phyloP scores from a whole-genome alignment of 352 stramenopile genomes.

The Blastocystis sp. region DNA sequence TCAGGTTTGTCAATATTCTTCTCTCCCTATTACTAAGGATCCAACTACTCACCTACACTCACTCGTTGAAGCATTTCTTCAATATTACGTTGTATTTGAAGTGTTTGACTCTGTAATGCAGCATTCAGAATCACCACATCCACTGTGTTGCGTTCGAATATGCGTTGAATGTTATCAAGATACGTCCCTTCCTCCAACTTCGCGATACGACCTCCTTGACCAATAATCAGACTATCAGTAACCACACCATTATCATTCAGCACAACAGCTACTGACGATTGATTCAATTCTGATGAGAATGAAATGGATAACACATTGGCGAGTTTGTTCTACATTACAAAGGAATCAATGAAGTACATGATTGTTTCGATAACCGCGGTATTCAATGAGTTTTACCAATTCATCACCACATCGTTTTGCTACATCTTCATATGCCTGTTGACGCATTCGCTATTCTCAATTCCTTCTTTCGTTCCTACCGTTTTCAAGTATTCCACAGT shows the following conservation, averaged over 20 bases:
- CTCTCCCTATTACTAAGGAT: background rate
- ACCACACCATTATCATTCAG: constrained; percentile 59
- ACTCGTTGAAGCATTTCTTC: background rate
- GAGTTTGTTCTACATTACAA: background rate
- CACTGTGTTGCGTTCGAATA: background rate
- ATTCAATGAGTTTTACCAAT: background rate
- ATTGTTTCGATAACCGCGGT: background rate
- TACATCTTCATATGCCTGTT: background rate
- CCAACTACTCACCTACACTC: background rate
- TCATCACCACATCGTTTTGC: background rate
- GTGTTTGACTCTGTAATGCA: constrained; percentile 6
- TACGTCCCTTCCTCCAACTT: background rate
- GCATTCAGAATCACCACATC: constrained; percentile 32
- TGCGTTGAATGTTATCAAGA: background rate
- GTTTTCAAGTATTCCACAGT: constrained; percentile 17
- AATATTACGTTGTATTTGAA: background rate
- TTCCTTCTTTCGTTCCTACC: background rate
- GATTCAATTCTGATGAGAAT: background rate
- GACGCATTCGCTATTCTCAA: background rate
- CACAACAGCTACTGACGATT: background rate
- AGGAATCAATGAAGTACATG: background rate
- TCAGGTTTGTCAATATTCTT: background rate
- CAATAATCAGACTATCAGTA: background rate
- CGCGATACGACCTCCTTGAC: background rate
- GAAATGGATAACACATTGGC: background rate